phyloP scores from a whole-genome alignment of 2,329 filamentous ascomycete species.

The Rhinocladiella similis region DNA sequence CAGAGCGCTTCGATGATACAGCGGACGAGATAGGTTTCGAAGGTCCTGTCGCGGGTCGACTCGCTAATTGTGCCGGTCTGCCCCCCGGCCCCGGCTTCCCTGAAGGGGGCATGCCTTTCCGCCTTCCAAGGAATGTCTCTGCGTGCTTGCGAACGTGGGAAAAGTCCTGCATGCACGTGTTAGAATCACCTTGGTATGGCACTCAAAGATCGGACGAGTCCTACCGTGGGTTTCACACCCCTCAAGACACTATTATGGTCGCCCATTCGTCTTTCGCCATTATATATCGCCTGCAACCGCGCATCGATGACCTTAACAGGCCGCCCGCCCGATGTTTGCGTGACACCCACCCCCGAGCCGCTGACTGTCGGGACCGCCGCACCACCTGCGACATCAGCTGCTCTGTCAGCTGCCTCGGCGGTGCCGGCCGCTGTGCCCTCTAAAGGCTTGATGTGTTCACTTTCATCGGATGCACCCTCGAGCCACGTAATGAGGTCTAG shows the following conservation, averaged over 20 bases:
- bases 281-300: slow-evolving; percentile 82
- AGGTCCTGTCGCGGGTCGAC: slow-evolving; percentile 21
- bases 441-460: slow-evolving; percentile 86
- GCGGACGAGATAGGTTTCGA: slow-evolving; percentile 28
- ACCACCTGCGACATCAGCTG: slow-evolving; percentile 53
- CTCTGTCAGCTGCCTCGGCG: slow-evolving; percentile 46
- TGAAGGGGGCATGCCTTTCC: slow-evolving; percentile 46
- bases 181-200: not conserved
- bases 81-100: slow-evolving; percentile 31
- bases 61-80: slow-evolving; percentile 23
- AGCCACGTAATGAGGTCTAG: slow-evolving; percentile 92
- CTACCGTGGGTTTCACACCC: slow-evolving; percentile 83
- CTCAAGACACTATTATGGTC: slow-evolving; percentile 86
- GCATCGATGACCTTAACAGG: slow-evolving; percentile 74
- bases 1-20: slow-evolving; percentile 50
- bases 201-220: slow-evolving; percentile 31
- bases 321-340: slow-evolving; percentile 39
- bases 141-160: slow-evolving; percentile 88
- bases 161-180: slow-evolving; percentile 68
- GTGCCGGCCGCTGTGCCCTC: slow-evolving; percentile 57
- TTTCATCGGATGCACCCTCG: slow-evolving; percentile 83
- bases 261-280: slow-evolving; percentile 85
- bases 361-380: slow-evolving; percentile 42
- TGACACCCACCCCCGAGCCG: slow-evolving; percentile 43
- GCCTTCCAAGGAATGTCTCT: slow-evolving; percentile 67